phyloP scores from a whole-genome alignment of 129 eudicot genomes.

The Escallonia herrerae region DNA sequence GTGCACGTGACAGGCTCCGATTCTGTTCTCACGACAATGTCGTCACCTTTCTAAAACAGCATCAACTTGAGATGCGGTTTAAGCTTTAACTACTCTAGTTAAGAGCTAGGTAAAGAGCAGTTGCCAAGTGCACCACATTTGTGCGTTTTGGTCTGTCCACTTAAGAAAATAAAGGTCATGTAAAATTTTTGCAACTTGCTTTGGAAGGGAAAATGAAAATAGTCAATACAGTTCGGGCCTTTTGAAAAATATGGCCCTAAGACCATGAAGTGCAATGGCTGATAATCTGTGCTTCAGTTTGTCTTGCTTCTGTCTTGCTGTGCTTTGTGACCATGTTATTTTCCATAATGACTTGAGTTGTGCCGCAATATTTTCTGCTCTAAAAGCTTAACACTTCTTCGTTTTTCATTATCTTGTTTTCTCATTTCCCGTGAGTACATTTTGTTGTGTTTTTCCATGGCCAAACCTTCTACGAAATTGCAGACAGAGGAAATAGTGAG shows the following conservation, averaged over 20 bases:
- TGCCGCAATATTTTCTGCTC: too few species aligned
- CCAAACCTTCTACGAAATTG: not conserved
- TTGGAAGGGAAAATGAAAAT: not conserved
- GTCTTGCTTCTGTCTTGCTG: too few species aligned
- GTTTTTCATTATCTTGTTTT: not conserved
- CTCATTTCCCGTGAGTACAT: not conserved
- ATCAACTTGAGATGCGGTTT: not conserved
- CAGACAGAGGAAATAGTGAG: constrained; percentile 86
- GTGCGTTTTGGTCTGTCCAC: not conserved
- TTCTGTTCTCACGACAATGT: not conserved
- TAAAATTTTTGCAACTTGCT: not conserved
- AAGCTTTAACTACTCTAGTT: not conserved
- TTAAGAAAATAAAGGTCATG: not conserved
- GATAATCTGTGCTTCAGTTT: too few species aligned
- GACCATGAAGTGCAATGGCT: too few species aligned
- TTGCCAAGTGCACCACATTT: not conserved
- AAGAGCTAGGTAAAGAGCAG: not conserved
- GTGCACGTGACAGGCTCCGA: not conserved
- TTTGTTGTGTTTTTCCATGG: too few species aligned
- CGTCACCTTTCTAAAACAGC: not conserved
- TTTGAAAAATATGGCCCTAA: too few species aligned
- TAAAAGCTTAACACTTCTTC: too few species aligned
- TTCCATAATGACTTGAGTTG: too few species aligned
- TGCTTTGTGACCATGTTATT: too few species aligned
- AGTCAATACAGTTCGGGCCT: too few species aligned